These are phyloP conservation scores for Bathelium albidoporum DNA, from an alignment of 495 filamentous ascomycete species.

Conservation along the genomic window DNA sequence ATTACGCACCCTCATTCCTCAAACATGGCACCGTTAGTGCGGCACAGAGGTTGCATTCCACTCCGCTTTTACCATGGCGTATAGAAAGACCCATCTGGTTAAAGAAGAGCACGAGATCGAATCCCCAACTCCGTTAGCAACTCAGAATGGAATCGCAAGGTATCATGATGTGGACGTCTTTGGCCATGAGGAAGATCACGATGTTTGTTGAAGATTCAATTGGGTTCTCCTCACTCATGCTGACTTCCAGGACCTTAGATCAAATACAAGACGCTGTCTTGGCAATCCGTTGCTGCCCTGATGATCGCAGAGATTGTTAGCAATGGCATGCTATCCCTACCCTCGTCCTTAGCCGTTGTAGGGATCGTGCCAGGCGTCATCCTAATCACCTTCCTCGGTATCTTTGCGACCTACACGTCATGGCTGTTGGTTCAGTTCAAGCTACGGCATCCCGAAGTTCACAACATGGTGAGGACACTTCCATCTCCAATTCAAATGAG, in stretches of 20 bases:
- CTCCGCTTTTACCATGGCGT: background rate
- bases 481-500: background rate
- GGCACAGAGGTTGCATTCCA: background rate
- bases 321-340: conserved; percentile 50
- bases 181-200: conserved; percentile 27
- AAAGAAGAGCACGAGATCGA: background rate
- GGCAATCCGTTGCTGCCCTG: conserved; percentile 43
- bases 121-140: background rate
- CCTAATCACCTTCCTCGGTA: conserved; percentile 30
- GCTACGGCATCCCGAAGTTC: conserved; percentile 34
- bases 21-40: background rate
- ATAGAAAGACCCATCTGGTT: background rate
- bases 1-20: background rate
- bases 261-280: conserved; percentile 48
- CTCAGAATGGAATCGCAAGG: background rate
- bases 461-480: conserved; percentile 26
- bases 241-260: conserved; percentile 28
- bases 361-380: conserved; percentile 45
- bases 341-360: conserved; percentile 43
- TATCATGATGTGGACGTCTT: conserved; percentile 24
- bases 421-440: conserved; percentile 37
- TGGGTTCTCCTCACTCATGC: background rate
- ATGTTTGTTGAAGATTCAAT: conserved; percentile 13
- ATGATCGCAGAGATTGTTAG: conserved; percentile 58
- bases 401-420: conserved; percentile 32